Evolutionary conservation across 495 filamentous ascomycete species (phyloP), one percentile per base, ranked within the genome.

Genomic region (Talaromyces wortmannii): DNA sequence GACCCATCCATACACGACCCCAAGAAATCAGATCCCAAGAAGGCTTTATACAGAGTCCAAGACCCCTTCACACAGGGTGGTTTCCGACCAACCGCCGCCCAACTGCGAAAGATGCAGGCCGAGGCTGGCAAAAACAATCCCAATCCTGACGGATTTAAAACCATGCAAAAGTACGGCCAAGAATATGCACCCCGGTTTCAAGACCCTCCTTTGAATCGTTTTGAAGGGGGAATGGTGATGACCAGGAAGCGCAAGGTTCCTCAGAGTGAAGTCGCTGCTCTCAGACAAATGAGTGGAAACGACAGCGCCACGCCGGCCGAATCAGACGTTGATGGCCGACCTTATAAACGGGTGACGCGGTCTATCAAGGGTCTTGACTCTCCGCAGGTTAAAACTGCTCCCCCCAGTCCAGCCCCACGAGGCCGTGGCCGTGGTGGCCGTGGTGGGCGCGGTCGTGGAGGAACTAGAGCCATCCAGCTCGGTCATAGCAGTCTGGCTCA

Each of bases 391-490:
- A 51, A 58, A 11, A 18, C 58, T 50, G 55, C 63, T 45, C 53
- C 57, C 23, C 48, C 49, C 10, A 58, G 48, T 43, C 44, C 59
- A 0, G 33, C 52, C 33, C 46, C 63, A 45, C 60, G 61, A 44
- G 75, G 69, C 73, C 78, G 65, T 78, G 84, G 63, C 61, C 77
- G 67, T 74, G 80, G 65, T 74, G 65, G 63, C 18, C 67, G 72
- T 17, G 48, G 32, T 23, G 48, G 42, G 0, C 40, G 40, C 18
- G 47, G 45, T 50, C 55, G 55, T 50, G 48, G 23, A 15, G 45
- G 52, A 45, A 53, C 50, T 3, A 36, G 42, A 31, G 40, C 50
- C 12, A 29, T 15, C 11, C 32, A 42, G 8, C 15, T 18, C 31
- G 31, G 7, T n/a, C 43, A 53, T 8, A 52, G 29, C 23, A 52